phyloP scores from a whole-genome alignment of 768 basidiomycete species.

The Termitomyces sp. region DNA sequence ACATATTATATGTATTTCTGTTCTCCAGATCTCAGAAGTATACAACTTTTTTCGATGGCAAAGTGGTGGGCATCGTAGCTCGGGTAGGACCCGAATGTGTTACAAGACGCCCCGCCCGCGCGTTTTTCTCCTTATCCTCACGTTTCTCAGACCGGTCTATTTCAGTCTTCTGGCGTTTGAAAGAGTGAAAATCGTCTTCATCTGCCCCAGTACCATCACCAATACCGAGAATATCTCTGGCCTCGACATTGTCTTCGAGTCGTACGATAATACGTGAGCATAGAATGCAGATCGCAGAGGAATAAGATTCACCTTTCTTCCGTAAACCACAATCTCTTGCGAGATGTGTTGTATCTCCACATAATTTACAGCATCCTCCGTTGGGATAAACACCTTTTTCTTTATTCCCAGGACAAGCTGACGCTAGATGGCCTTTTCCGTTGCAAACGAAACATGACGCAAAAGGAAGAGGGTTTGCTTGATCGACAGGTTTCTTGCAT shows the following conservation, averaged over 20 bases:
- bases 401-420: slow-evolving; percentile 77
- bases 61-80: slow-evolving; percentile 22
- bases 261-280: background rate
- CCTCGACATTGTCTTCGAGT: slow-evolving; percentile 34
- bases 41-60: slow-evolving; percentile 43
- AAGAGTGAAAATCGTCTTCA: slow-evolving; percentile 90
- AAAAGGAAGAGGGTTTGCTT: slow-evolving; percentile 70
- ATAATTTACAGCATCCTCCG: slow-evolving; percentile 88
- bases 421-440: slow-evolving; percentile 80
- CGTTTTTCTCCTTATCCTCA: slow-evolving; percentile 38
- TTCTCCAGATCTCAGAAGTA: slow-evolving; percentile 31
- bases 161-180: slow-evolving; percentile 62
- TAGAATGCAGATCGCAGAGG: background rate
- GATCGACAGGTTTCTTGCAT: slow-evolving; percentile 66
- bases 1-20: no score
- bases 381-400: slow-evolving; percentile 85
- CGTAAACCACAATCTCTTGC: slow-evolving; percentile 78
- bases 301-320: slow-evolving; percentile 42
- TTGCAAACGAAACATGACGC: slow-evolving; percentile 93
- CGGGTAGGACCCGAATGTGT: slow-evolving; percentile 40
- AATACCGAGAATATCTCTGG: slow-evolving; percentile 36
- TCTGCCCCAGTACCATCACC: slow-evolving; percentile 73
- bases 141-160: slow-evolving; percentile 58
- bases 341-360: slow-evolving; percentile 80
- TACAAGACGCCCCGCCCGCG: slow-evolving; percentile 37